A percentile compares a stretch with the other conserved stretches of the same genome.
Evolutionary conservation across 805 yeast species (phyloP).

Genomic region (Candida maltosa): DNA sequence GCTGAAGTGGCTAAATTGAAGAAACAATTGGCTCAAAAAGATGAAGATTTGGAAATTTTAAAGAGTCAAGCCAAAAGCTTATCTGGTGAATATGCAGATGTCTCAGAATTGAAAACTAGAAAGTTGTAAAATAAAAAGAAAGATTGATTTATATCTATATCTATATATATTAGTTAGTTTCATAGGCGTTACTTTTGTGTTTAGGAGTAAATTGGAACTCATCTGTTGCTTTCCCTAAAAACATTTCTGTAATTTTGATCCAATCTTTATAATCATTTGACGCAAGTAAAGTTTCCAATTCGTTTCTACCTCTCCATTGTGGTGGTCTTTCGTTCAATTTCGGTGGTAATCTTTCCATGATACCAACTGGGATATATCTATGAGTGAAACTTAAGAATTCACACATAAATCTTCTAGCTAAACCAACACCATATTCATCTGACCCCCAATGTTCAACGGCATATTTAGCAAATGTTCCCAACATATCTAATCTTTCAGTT

Average conservation of each 20-base stretch:
- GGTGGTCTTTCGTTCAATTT: constrained; percentile 92
- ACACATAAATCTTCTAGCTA: constrained; percentile 85
- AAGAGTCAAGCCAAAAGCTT: constrained; percentile 72
- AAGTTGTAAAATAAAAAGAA: constrained; percentile 6
- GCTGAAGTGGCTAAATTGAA: constrained; percentile 47
- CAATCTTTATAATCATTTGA: constrained; percentile 86
- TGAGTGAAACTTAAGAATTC: constrained; percentile 94
- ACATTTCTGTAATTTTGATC: constrained; percentile 94
- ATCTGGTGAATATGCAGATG: constrained; percentile 56
- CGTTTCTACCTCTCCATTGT: constrained; percentile 88
- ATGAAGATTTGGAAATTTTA: constrained; percentile 61
- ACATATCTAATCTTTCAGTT: constrained; percentile 78
- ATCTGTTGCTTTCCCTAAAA: constrained; percentile 80
- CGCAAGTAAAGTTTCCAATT: constrained; percentile 84
- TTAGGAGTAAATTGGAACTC: constrained; percentile 82
- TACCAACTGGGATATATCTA: constrained; percentile 91
- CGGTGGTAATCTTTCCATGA: constrained; percentile 84
- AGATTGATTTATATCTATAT: background rate
- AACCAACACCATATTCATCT: constrained; percentile 89
- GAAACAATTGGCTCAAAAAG: constrained; percentile 47
- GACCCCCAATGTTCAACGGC: constrained; percentile 98
- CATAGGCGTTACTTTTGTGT: constrained; percentile 88
- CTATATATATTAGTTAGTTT: constrained; percentile 5
- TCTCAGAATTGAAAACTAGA: constrained; percentile 15
- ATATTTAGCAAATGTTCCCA: constrained; percentile 65